phyloP scores from a whole-genome alignment of 179 eudicot species.

The Beta lomatogona region DNA sequence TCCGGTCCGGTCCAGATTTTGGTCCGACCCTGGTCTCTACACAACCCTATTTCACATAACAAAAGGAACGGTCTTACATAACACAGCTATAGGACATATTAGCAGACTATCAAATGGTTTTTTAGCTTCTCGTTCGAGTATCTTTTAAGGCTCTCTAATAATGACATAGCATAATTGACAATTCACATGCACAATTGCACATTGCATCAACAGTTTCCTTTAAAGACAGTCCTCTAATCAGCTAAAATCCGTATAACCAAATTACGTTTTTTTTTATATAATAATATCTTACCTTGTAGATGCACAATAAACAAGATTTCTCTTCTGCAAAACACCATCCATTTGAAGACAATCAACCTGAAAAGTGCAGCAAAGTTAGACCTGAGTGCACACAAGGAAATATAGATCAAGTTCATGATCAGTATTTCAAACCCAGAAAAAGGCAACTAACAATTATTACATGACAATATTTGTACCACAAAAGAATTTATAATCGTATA shows the following conservation, averaged over 20 bases:
- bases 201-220: neutral
- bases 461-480: conserved; percentile 1
- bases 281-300: conserved; percentile 74
- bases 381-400: neutral
- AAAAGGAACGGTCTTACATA: neutral
- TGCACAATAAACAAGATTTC: conserved; percentile 98
- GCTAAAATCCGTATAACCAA: neutral
- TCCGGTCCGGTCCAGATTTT: no score
- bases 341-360: conserved; percentile 99
- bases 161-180: neutral
- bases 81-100: neutral
- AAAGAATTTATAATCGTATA: neutral
- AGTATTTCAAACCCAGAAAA: neutral
- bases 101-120: neutral
- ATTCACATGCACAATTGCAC: neutral
- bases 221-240: neutral
- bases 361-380: conserved; percentile 26
- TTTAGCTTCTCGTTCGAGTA: neutral
- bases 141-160: neutral
- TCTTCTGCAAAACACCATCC: conserved; percentile 89
- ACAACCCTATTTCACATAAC: neutral
- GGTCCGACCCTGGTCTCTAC: no score
- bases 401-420: neutral
- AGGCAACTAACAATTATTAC: neutral
- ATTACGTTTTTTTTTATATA: neutral